These are phyloP conservation scores for Zizania palustris DNA, from an alignment of 202 grass and related monocot species.

Conservation along the genomic window DNA sequence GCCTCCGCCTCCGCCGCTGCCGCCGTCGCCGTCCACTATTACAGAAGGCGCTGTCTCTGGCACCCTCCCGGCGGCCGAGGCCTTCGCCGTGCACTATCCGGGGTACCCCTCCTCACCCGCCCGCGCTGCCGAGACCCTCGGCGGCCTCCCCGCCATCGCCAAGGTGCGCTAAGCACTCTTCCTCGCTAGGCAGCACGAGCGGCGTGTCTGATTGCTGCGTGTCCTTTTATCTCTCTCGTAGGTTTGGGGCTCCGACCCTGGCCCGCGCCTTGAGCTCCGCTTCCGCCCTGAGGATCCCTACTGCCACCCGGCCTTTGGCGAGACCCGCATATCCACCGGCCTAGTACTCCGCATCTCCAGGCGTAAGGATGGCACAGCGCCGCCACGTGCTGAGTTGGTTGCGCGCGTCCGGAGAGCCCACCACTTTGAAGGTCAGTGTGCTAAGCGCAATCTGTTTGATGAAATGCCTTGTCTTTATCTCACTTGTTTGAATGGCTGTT, in stretches of 20 bases:
- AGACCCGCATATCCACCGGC: constrained; percentile 44
- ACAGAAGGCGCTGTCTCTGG: constrained; percentile 62
- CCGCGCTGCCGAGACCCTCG: constrained; percentile 65
- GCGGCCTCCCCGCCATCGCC: constrained; percentile 63
- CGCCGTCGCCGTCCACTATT: constrained; percentile 41
- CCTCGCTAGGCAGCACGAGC: background rate
- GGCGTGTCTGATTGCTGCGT: background rate
- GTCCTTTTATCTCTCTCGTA: background rate
- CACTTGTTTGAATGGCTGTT: background rate
- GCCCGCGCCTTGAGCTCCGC: constrained; percentile 61
- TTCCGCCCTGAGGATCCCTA: constrained; percentile 80
- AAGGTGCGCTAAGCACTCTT: constrained; percentile 42
- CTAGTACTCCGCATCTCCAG: constrained; percentile 71
- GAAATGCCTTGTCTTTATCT: constrained; percentile 20
- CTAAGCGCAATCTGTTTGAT: constrained; percentile 22
- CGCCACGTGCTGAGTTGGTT: constrained; percentile 58
- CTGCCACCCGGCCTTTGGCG: constrained; percentile 71
- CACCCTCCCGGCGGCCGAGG: constrained; percentile 49
- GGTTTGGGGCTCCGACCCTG: constrained; percentile 51
- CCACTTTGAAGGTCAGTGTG: constrained; percentile 64
- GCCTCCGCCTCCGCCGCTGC: background rate
- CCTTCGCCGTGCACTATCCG: constrained; percentile 80
- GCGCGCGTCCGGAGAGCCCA: constrained; percentile 66
- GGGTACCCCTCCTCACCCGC: constrained; percentile 74
- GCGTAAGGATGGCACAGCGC: constrained; percentile 22